Evolutionary conservation across 306 rosid species (phyloP).

Genomic region (Quercus aquifolioides): DNA sequence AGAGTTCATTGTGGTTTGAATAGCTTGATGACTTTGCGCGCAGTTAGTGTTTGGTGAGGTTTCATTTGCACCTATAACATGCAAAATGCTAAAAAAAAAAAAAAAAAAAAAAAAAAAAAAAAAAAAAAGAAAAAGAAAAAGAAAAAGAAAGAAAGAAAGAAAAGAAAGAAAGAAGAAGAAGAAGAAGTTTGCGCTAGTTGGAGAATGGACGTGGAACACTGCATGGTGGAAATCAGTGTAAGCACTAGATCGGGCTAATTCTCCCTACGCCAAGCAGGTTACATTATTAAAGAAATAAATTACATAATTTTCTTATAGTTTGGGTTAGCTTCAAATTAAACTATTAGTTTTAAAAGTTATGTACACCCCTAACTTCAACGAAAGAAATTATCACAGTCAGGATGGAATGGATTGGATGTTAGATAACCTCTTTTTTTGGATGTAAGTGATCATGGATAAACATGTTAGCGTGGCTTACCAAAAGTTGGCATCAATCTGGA

Average conservation of each 20-base stretch:
- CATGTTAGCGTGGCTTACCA: conserved; percentile 47
- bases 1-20: no score
- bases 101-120: neutral
- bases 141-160: no score
- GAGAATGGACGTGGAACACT: conserved; percentile 95
- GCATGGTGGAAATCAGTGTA: conserved; percentile 97
- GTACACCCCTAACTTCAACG: neutral
- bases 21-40: no score
- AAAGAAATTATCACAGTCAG: neutral
- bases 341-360: no score
- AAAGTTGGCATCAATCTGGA: conserved; percentile 94
- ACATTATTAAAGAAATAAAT: no score
- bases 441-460: neutral
- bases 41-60: no score
- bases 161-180: no score
- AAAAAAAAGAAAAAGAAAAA: no score
- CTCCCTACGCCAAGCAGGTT: conserved; percentile 29
- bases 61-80: no score
- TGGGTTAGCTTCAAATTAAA: no score
- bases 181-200: conserved; percentile 71
- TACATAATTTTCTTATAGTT: no score
- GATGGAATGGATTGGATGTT: neutral
- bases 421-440: neutral
- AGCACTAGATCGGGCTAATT: conserved; percentile 97
- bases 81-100: no score